phyloP scores from a whole-genome alignment of 768 basidiomycete genomes.

The Terana coerulea region DNA sequence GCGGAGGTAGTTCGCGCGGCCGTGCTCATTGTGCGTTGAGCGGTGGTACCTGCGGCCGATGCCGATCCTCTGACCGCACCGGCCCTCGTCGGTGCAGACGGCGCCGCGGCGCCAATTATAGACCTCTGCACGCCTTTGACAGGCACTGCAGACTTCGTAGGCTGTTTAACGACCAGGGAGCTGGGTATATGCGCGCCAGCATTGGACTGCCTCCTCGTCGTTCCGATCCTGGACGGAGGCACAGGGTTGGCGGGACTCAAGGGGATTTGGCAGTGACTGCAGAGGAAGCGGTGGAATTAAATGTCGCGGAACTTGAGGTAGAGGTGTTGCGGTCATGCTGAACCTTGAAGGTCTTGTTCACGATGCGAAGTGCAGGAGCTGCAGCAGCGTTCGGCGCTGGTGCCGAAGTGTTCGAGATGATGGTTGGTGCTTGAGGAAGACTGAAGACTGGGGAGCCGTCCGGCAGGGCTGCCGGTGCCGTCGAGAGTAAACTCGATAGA shows the following conservation, averaged over 20 bases:
- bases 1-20: neutral
- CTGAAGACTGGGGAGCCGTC: constrained; percentile 1
- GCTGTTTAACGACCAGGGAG: neutral
- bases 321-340: constrained; percentile 19
- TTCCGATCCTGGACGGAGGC: neutral
- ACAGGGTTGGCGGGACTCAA: neutral
- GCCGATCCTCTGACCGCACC: neutral
- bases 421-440: constrained; percentile 8
- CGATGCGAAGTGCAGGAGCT: constrained; percentile 26
- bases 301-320: constrained; percentile 7
- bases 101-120: neutral
- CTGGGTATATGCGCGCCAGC: neutral
- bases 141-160: neutral
- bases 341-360: constrained; percentile 26
- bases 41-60: neutral
- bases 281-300: neutral
- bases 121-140: neutral
- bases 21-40: neutral
- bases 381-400: constrained; percentile 12
- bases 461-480: too few relatives aligned
- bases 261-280: neutral
- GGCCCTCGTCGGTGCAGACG: neutral
- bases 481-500: neutral
- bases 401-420: neutral
- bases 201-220: neutral